A percentile compares a stretch with the other conserved stretches of the same genome.
Evolutionary conservation across 1,139 yeast genomes (phyloP).

Genomic region (Saccharomyces hybrid): DNA sequence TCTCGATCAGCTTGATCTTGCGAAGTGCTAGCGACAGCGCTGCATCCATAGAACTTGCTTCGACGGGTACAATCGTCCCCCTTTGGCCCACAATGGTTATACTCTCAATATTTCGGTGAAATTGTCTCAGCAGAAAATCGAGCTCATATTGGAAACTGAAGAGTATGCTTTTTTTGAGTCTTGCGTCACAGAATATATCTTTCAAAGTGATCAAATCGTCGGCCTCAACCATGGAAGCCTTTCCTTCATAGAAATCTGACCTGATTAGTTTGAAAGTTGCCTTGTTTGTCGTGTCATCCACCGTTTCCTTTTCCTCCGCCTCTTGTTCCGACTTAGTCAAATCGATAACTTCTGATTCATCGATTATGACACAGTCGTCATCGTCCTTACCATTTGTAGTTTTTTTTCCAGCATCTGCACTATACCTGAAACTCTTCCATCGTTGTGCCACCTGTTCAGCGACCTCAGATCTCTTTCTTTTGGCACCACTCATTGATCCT

Average conservation of each 20-base stretch:
- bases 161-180: slow-evolving; percentile 20
- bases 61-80: slow-evolving; percentile 25
- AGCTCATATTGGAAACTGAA: slow-evolving; percentile 33
- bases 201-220: slow-evolving; percentile 22
- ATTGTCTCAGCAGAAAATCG: slow-evolving; percentile 23
- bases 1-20: slow-evolving; percentile 16
- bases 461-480: neutral
- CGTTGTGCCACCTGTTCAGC: slow-evolving; percentile 1
- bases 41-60: slow-evolving; percentile 5
- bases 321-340: neutral
- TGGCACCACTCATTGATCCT: neutral
- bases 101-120: slow-evolving; percentile 10
- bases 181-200: slow-evolving; percentile 24
- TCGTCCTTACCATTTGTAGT: neutral
- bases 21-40: slow-evolving; percentile 3
- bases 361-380: neutral
- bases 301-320: neutral
- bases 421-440: slow-evolving; percentile 2
- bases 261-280: slow-evolving; percentile 27
- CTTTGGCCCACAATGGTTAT: slow-evolving; percentile 28
- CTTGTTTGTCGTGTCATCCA: neutral
- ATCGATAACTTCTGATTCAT: neutral
- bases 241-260: slow-evolving; percentile 28
- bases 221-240: slow-evolving; percentile 6
- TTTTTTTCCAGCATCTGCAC: neutral